These are phyloP conservation scores for Venturia pyrina DNA, from an alignment of 2,329 filamentous ascomycete genomes.

Conservation along the genomic window DNA sequence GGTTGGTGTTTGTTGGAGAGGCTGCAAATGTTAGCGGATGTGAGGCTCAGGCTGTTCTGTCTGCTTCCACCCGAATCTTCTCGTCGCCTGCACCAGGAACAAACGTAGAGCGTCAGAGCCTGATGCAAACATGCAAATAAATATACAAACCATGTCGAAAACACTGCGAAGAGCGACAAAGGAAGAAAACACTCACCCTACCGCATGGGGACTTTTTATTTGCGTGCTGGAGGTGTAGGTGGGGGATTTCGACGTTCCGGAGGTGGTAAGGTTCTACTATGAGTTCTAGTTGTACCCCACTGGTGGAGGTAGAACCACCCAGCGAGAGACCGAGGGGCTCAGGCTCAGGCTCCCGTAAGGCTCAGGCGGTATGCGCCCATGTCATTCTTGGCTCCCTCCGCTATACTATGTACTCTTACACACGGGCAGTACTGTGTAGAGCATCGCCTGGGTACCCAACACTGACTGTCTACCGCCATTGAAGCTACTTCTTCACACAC, in stretches of 20 bases:
- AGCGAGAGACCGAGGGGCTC: background rate
- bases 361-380: background rate
- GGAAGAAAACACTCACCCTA: too few relatives aligned
- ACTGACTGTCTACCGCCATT: background rate
- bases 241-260: background rate
- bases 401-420: too few relatives aligned
- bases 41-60: background rate
- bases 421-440: too few relatives aligned
- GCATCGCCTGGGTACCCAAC: background rate
- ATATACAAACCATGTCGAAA: background rate
- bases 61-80: background rate
- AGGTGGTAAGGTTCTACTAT: too few relatives aligned
- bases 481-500: background rate
- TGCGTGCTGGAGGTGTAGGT: background rate
- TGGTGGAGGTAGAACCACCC: too few relatives aligned
- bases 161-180: background rate
- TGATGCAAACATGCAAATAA: background rate
- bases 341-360: too few relatives aligned
- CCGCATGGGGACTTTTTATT: background rate
- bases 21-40: slow-evolving; percentile 3
- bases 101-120: background rate
- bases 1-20: slow-evolving; percentile 10
- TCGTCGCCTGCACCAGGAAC: background rate
- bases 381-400: background rate
- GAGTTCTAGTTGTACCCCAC: background rate